Conservation (phyloP, 768 basidiomycete species). For the Termitomyces sp. region DNA sequence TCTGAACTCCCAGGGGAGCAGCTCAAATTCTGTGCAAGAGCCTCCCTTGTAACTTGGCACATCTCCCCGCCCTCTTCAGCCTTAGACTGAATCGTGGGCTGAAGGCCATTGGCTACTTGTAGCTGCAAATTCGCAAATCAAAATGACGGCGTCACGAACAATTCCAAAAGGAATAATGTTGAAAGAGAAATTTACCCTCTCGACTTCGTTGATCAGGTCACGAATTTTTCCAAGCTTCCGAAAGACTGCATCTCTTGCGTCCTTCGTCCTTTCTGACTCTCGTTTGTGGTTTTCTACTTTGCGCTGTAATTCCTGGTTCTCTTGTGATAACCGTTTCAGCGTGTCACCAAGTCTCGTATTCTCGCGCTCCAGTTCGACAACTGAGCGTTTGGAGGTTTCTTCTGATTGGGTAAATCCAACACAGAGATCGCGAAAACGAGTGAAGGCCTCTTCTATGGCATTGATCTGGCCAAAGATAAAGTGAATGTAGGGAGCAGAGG, state of each 20-base stretch:
- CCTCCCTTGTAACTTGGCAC: conserved; percentile 19
- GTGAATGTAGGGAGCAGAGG: neutral
- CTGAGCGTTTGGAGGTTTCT: conserved; percentile 18
- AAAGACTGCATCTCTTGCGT: conserved; percentile 25
- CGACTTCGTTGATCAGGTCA: conserved; percentile 35
- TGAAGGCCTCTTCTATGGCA: conserved; percentile 2
- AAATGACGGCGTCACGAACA: conserved; percentile 2
- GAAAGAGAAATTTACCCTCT: conserved; percentile 19
- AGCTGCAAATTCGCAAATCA: conserved; percentile 5
- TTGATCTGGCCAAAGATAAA: conserved; percentile 8
- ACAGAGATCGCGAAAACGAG: conserved; percentile 13
- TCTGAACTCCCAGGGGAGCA: conserved; percentile 10
- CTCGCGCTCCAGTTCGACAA: conserved; percentile 31
- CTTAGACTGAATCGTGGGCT: neutral
- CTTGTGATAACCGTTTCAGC: conserved; percentile 21
- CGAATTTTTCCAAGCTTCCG: conserved; percentile 30
- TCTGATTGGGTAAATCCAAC: conserved; percentile 4
- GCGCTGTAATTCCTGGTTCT: conserved; percentile 28
- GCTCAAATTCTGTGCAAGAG: conserved; percentile 5
- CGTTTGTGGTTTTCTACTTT: conserved; percentile 19
- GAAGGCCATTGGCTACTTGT: neutral
- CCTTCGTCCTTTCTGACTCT: conserved; percentile 25
- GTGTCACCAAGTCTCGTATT: conserved; percentile 18
- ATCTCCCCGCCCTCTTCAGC: conserved; percentile 16
- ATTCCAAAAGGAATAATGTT: neutral